Evolutionary conservation across 2,329 filamentous ascomycete genomes (phyloP).

Genomic region (Penicillium sp.): DNA sequence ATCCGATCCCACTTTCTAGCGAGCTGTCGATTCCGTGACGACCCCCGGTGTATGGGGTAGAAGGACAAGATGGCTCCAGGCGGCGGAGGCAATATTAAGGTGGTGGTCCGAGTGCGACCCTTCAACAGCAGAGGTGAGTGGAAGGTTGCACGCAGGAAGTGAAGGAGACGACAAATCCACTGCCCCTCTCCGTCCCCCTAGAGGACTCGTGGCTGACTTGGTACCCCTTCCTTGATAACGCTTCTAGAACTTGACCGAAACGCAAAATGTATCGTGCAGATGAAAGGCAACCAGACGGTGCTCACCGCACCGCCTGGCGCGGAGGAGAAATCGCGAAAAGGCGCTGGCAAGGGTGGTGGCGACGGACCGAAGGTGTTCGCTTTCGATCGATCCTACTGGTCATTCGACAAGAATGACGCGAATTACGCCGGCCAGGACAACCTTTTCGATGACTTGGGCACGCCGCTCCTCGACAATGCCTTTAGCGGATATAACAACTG

Average conservation of each 20-base stretch:
- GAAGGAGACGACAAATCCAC: conserved; percentile 1
- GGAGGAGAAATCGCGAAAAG: conserved; percentile 59
- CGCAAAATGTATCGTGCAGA: conserved; percentile 96
- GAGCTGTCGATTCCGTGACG: conserved; percentile 23
- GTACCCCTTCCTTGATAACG: conserved; percentile 1
- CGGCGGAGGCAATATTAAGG: conserved; percentile 97
- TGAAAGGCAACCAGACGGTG: conserved; percentile 91
- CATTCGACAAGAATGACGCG: conserved; percentile 80
- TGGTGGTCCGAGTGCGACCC: conserved; percentile 93
- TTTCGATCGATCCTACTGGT: conserved; percentile 98
- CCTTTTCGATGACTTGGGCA: conserved; percentile 85
- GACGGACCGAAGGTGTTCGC: conserved; percentile 83
- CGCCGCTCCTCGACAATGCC: conserved; percentile 93
- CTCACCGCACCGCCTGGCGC: conserved; percentile 73
- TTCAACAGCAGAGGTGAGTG: conserved; percentile 89
- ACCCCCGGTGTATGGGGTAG: conserved; percentile 45
- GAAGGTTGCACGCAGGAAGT: not conserved
- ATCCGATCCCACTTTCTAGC: conserved; percentile 19
- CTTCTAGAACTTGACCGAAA: conserved; percentile 80
- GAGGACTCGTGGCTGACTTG: conserved; percentile 16
- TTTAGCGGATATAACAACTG: conserved; percentile 99
- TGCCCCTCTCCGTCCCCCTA: not conserved
- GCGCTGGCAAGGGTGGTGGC: conserved; percentile 65
- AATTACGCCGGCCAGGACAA: conserved; percentile 91
- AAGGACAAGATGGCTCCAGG: conserved; percentile 65